A percentile compares a stretch with the other conserved stretches of the same genome.
Evolutionary conservation across 768 basidiomycete genomes (phyloP).

Genomic region (Pulveroboletus frians): DNA sequence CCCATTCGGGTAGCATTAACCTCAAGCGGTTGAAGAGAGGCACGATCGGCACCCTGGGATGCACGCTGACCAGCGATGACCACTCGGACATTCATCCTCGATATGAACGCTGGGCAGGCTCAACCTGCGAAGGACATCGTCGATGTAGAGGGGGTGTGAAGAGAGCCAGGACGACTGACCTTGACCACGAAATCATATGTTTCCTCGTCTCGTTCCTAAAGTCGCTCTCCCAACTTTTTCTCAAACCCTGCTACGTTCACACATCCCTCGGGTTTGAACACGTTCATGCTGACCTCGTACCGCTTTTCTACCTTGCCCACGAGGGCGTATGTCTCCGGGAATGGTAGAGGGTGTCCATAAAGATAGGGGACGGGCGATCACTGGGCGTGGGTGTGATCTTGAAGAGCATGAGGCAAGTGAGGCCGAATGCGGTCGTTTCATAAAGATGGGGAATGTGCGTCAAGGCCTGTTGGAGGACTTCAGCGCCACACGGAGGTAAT

Average conservation of each 20-base stretch:
- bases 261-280: slow-evolving; percentile 76
- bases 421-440: too few species aligned
- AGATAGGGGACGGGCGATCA: slow-evolving; percentile 78
- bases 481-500: slow-evolving; percentile 17
- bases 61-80: slow-evolving; percentile 94
- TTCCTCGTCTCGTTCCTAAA: slow-evolving; percentile 88
- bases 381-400: slow-evolving; percentile 54
- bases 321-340: slow-evolving; percentile 86
- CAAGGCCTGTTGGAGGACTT: too few species aligned
- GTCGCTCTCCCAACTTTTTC: slow-evolving; percentile 62
- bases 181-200: slow-evolving; percentile 91
- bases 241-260: slow-evolving; percentile 71
- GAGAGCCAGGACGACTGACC: slow-evolving; percentile 39
- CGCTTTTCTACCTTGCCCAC: slow-evolving; percentile 75
- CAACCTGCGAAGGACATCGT: slow-evolving; percentile 55
- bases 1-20: slow-evolving; percentile 63
- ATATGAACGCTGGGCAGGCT: slow-evolving; percentile 89
- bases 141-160: background rate
- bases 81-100: slow-evolving; percentile 62
- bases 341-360: slow-evolving; percentile 97
- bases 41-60: slow-evolving; percentile 87
- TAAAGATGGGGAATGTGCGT: too few species aligned
- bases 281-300: slow-evolving; percentile 69
- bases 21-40: slow-evolving; percentile 78
- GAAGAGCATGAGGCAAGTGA: slow-evolving; percentile 87